These are phyloP conservation scores for Trichoderma citrinoviride DNA, from an alignment of 2,329 filamentous ascomycete species.

Conservation along the genomic window DNA sequence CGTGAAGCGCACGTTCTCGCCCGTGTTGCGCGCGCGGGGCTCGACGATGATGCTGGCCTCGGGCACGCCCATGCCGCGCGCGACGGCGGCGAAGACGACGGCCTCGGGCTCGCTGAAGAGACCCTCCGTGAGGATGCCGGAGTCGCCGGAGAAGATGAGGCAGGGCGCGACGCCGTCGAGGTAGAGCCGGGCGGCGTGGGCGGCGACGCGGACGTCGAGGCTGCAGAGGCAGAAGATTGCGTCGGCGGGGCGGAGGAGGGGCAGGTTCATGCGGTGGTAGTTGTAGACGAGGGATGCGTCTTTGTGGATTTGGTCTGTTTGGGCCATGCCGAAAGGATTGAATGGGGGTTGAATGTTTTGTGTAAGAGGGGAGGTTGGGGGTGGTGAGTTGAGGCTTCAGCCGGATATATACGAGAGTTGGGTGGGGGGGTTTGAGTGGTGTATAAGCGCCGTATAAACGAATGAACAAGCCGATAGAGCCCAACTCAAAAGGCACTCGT, in stretches of 20 bases:
- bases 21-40: conserved; percentile 43
- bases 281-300: conserved; percentile 43
- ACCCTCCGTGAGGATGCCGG: conserved; percentile 41
- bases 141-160: conserved; percentile 46
- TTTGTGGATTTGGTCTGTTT: conserved; percentile 10
- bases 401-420: conserved; percentile 2
- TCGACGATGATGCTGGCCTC: conserved; percentile 40
- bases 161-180: conserved; percentile 39
- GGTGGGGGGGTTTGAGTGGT: not conserved
- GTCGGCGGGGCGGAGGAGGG: conserved; percentile 37
- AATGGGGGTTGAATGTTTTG: not conserved
- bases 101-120: conserved; percentile 44
- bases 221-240: conserved; percentile 49
- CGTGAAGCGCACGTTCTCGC: conserved; percentile 48
- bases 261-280: conserved; percentile 44
- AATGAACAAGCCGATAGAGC: not conserved
- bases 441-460: not conserved
- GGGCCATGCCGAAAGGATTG: not conserved
- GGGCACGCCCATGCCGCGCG: conserved; percentile 41
- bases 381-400: not conserved
- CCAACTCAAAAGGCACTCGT: not conserved
- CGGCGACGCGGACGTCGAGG: conserved; percentile 46
- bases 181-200: conserved; percentile 42
- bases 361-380: not conserved
- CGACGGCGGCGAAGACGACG: conserved; percentile 42